These are phyloP conservation scores for Wallacemonas sp. DNA, from an alignment of 208 protist genomes.

Conservation along the genomic window DNA sequence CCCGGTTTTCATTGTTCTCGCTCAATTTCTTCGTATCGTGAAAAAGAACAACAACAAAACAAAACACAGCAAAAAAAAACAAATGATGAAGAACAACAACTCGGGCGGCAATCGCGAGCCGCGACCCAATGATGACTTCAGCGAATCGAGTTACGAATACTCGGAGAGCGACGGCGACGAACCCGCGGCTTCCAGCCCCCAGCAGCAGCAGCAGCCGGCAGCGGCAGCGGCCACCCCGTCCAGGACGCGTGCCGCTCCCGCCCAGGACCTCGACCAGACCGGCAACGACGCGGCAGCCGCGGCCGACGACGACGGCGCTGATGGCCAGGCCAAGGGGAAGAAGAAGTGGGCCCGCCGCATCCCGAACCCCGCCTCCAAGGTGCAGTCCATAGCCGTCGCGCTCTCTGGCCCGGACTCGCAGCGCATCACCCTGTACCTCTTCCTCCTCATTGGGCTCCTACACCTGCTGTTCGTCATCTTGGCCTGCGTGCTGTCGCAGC, in stretches of 20 bases:
- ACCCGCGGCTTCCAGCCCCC: not conserved
- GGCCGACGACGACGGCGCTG: not conserved
- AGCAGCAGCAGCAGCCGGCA: not conserved
- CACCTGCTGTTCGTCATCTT: constrained; percentile 71
- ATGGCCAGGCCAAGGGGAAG: constrained; percentile 10
- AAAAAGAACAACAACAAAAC: too few species aligned
- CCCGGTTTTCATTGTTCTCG: too few species aligned
- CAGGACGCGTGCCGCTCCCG: not conserved
- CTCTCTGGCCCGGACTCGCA: constrained; percentile 35
- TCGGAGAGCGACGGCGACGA: constrained; percentile 6
- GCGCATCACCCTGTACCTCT: constrained; percentile 43
- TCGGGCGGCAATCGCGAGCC: constrained; percentile 10
- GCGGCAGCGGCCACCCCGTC: not conserved
- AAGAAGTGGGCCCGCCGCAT: constrained; percentile 22
- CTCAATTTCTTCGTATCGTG: too few species aligned
- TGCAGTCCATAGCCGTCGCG: constrained; percentile 10
- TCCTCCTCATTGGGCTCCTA: constrained; percentile 36
- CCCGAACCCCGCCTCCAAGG: constrained; percentile 15
- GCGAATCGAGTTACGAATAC: constrained; percentile 13
- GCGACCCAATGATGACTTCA: constrained; percentile 1
- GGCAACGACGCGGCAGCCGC: not conserved
- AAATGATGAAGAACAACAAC: constrained; percentile 10
- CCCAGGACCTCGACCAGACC: constrained; percentile 4
- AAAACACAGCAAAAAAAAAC: not conserved
- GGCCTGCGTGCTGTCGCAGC: constrained; percentile 60